phyloP scores from a whole-genome alignment of 139 green algal species.

The Chlorella sp. region DNA sequence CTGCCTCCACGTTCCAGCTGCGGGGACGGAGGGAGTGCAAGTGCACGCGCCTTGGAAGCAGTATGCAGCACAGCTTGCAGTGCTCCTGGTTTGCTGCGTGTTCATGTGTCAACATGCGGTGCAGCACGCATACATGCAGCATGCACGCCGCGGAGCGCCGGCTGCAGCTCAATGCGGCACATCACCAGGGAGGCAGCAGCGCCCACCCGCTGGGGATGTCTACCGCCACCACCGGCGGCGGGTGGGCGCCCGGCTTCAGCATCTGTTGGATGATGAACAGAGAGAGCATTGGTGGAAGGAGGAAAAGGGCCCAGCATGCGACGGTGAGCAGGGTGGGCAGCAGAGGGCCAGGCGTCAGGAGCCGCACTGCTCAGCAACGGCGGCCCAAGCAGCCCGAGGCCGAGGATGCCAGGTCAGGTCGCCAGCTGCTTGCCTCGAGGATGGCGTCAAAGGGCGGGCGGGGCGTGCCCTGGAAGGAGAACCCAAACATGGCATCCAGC shows the following conservation, averaged over 20 bases:
- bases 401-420: background rate
- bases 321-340: background rate
- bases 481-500: constrained; percentile 98
- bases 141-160: background rate
- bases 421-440: constrained; percentile 54
- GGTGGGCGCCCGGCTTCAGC: constrained; percentile 51
- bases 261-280: too few relatives aligned
- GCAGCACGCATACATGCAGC: background rate
- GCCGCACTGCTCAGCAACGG: background rate
- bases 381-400: background rate
- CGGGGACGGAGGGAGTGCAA: background rate
- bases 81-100: too few relatives aligned
- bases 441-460: constrained; percentile 91
- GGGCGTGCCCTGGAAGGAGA: constrained; percentile 91
- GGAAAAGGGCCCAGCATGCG: background rate
- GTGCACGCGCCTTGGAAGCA: too few relatives aligned
- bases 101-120: too few relatives aligned
- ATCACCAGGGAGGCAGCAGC: too few relatives aligned
- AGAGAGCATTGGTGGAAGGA: too few relatives aligned
- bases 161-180: background rate
- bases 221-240: constrained; percentile 54
- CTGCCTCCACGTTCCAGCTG: constrained; percentile 82
- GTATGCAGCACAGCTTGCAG: too few relatives aligned
- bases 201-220: constrained; percentile 43
- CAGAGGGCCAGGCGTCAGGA: background rate